Conservation (phyloP, 2,329 filamentous ascomycete species). For the Trichoderma brevicompactum region DNA sequence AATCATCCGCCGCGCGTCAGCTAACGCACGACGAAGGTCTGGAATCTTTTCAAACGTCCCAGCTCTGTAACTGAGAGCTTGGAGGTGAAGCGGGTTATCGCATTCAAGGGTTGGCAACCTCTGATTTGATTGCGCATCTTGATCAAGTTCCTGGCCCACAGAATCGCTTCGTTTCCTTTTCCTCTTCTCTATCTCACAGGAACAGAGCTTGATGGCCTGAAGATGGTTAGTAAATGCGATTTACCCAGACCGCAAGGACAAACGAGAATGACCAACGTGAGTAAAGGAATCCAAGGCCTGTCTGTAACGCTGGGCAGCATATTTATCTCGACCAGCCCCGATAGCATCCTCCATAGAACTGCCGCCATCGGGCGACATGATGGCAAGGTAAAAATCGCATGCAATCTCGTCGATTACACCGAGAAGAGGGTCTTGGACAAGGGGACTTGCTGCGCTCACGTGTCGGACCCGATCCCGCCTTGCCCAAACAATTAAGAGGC, state of each 20-base stretch:
- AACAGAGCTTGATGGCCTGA: constrained; percentile 46
- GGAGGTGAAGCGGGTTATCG: constrained; percentile 44
- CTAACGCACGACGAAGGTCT: constrained; percentile 45
- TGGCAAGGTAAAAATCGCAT: neutral
- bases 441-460: no score
- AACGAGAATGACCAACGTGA: constrained; percentile 34
- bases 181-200: constrained; percentile 40
- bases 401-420: neutral
- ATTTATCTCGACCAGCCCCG: constrained; percentile 41
- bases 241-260: neutral
- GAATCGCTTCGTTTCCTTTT: constrained; percentile 45
- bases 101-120: constrained; percentile 39
- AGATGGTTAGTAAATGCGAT: neutral
- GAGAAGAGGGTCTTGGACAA: neutral
- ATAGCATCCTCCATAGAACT: constrained; percentile 39
- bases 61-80: constrained; percentile 48
- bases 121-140: neutral
- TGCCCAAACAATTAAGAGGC: neutral
- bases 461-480: no score
- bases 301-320: constrained; percentile 42
- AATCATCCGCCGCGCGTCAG: constrained; percentile 50
- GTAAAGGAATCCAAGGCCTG: constrained; percentile 46
- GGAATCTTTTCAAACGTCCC: constrained; percentile 47
- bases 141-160: neutral
- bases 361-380: constrained; percentile 5